Base-by-base conservation (phyloP, 306 rosid species). In the Aeschynomene evenia region DNA sequence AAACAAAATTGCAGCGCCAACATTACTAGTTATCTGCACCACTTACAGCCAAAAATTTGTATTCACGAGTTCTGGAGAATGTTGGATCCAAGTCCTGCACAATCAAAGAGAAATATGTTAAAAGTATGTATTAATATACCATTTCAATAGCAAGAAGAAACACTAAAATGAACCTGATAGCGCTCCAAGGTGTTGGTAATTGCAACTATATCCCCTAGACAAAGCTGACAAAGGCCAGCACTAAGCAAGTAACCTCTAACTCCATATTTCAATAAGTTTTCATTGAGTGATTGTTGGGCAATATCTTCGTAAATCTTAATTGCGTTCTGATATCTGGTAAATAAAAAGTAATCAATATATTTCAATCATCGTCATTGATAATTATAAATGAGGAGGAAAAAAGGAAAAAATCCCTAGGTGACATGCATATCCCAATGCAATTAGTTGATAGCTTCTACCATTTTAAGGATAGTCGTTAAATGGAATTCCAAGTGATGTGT, bases 231-330 rank as follows among this genome's bases (percentile, higher is more conserved):
- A 60, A 95, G 60, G 31, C 99, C 99, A 71, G 96, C 83, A 83
- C 87, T 91, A 29, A 95, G 97, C 81, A 95, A 96, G 82, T 95
- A 91, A 29, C 97, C 99, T 76, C 89, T 95, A 14, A 91, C 99
- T 80, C 99, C 97, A 75, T 95, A 95, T 76, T 91, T 95, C 48
- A 91, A 83, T 81, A 95, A 80, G 80, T 87, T 91, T 67, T 24
- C 86, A 75, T 82, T 83, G 42, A 95, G 85, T 0, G 99, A 89
- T 68, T 95, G 91, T 6, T 82, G 85, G 7, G 97, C 89, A 76
- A 91, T 69, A 80, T 89, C 89, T 80, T 91, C 99, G 69, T 80
- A 95, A 70, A 95, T 87, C 65, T 82, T 76, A 80, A 95, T 86
- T 11, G 99, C 83, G 73, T 87, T 91, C 74, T 78, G 87, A 76